A percentile compares a stretch with the other conserved stretches of the same genome.
These are phyloP conservation scores for Colletotrichum orchidophilum DNA, from an alignment of 2,329 filamentous ascomycete species.

Conservation along the genomic window DNA sequence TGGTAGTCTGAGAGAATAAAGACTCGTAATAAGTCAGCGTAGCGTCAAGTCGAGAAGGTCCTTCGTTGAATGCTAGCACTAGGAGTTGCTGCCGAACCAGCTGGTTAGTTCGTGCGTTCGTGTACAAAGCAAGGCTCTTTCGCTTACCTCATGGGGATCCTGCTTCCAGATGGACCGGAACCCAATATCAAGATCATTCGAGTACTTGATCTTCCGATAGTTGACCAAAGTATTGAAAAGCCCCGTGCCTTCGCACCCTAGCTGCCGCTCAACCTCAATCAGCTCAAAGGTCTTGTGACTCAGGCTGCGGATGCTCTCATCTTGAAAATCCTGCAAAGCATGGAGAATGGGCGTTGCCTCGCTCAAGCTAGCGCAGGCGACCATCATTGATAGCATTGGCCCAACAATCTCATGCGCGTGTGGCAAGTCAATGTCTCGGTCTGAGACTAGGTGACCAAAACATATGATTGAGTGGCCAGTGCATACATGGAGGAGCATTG, in stretches of 20 bases:
- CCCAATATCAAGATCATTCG: not conserved
- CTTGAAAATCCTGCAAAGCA: not conserved
- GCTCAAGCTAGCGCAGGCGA: not conserved
- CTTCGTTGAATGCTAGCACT: slow-evolving; percentile 15
- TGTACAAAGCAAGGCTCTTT: not conserved
- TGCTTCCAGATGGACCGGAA: slow-evolving; percentile 21
- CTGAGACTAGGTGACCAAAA: slow-evolving; percentile 16
- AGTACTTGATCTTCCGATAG: slow-evolving; percentile 11
- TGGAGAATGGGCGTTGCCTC: not conserved
- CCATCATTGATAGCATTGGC: not conserved
- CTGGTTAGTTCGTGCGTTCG: not conserved
- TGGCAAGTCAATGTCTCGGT: slow-evolving; percentile 11
- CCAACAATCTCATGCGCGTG: slow-evolving; percentile 11
- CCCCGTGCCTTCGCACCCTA: not conserved
- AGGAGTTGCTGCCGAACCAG: not conserved
- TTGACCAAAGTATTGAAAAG: slow-evolving; percentile 19
- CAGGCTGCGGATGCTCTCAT: slow-evolving; percentile 8
- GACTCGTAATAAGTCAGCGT: slow-evolving; percentile 17
- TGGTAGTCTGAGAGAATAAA: not conserved
- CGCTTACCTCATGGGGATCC: slow-evolving; percentile 19
- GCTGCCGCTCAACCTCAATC: slow-evolving; percentile 6
- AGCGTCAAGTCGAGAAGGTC: not conserved
- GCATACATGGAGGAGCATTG: not conserved
- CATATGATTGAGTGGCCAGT: not conserved
- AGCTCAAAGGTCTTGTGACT: slow-evolving; percentile 16